Evolutionary conservation across 495 filamentous ascomycete genomes (phyloP).

Genomic region (Penicillium malachiteum): DNA sequence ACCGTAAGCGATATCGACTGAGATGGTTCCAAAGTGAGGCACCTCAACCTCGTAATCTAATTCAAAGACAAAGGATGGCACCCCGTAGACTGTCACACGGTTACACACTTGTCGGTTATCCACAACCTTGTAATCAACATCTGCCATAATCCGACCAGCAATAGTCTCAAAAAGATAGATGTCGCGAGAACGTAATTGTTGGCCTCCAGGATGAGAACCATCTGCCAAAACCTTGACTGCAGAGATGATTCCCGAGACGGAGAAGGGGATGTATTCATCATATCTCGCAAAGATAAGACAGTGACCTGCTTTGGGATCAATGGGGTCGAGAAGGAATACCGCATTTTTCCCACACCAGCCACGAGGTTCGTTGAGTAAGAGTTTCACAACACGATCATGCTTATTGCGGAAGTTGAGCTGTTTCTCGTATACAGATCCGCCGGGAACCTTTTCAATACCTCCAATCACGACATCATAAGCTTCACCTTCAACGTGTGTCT

Average conservation of each 20-base stretch:
- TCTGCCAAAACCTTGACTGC: background rate
- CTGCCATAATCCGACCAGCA: background rate
- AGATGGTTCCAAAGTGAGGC: background rate
- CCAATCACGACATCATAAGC: conserved; percentile 5
- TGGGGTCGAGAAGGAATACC: conserved; percentile 1
- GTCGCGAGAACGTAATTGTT: background rate
- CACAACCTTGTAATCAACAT: background rate
- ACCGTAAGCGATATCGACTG: conserved; percentile 3
- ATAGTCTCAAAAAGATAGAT: conserved; percentile 5
- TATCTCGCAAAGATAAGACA: conserved; percentile 1
- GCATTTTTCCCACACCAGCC: conserved; percentile 1
- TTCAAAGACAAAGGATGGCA: conserved; percentile 5
- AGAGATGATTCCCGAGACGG: conserved; percentile 1
- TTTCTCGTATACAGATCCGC: background rate
- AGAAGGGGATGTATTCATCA: conserved; percentile 6
- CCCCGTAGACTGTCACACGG: background rate
- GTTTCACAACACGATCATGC: background rate
- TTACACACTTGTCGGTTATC: background rate
- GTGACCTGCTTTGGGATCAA: background rate
- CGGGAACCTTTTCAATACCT: background rate
- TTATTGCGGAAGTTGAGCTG: background rate
- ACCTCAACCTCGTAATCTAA: background rate
- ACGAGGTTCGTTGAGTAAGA: conserved; percentile 4
- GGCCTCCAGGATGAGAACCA: background rate
- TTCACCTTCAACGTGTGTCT: conserved; percentile 5